A percentile compares a stretch with the other conserved stretches of the same genome.
These are phyloP conservation scores for Gossypium stocksii DNA, from an alignment of 345 rosid species.

Conservation along the genomic window DNA sequence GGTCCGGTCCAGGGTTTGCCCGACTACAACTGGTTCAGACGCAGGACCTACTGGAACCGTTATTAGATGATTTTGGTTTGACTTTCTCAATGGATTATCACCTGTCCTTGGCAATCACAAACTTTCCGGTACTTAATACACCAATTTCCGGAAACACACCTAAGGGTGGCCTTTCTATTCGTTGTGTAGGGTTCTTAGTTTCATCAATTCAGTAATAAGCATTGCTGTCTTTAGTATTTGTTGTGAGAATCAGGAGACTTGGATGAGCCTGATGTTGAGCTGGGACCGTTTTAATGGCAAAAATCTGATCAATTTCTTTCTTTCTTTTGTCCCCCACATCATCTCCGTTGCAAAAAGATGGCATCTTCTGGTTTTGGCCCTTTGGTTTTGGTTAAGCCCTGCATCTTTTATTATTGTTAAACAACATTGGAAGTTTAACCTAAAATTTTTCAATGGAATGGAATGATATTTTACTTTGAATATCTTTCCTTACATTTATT, in stretches of 20 bases:
- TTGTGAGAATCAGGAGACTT: conserved; percentile 4
- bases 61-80: conserved; percentile 38
- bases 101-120: not conserved
- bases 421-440: too few relatives aligned
- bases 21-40: conserved; percentile 98
- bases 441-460: too few relatives aligned
- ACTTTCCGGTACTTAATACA: conserved; percentile 20
- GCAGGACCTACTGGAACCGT: conserved; percentile 96
- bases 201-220: conserved; percentile 25
- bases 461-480: too few relatives aligned
- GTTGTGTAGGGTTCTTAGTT: conserved; percentile 7
- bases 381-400: too few relatives aligned
- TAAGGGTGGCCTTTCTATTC: conserved; percentile 16
- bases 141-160: conserved; percentile 15
- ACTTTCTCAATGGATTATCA: not conserved
- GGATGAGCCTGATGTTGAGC: too few relatives aligned
- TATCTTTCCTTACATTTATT: too few relatives aligned
- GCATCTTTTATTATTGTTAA: too few relatives aligned
- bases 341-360: too few relatives aligned
- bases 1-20: conserved; percentile 91
- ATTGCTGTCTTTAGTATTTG: conserved; percentile 23
- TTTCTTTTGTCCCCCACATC: too few relatives aligned
- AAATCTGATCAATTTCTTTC: too few relatives aligned
- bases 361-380: too few relatives aligned
- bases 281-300: too few relatives aligned